phyloP scores from a whole-genome alignment of 2,329 filamentous ascomycete species.

The Botrytis deweyae region DNA sequence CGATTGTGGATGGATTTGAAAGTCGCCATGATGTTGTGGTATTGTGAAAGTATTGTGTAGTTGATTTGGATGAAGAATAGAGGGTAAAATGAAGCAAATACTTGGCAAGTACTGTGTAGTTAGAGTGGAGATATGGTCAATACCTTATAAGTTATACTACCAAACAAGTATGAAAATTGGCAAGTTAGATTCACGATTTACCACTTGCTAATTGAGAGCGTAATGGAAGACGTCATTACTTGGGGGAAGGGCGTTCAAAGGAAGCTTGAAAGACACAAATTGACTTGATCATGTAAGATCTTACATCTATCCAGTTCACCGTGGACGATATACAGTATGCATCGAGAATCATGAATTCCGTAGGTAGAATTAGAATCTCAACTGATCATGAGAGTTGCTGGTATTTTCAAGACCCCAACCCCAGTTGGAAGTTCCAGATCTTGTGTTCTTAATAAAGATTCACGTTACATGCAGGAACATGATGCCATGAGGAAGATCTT shows the following conservation, averaged over 20 bases:
- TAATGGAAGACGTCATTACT: neutral
- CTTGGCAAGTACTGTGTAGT: neutral
- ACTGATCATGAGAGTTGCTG: neutral
- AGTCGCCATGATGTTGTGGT: slow-evolving; percentile 3
- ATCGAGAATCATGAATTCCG: neutral
- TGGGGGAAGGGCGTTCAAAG: too few species aligned
- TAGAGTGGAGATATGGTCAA: neutral
- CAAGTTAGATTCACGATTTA: neutral
- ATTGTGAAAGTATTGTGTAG: neutral
- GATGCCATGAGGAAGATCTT: neutral
- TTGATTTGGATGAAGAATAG: neutral
- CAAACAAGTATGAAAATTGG: neutral
- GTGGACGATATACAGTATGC: too few species aligned
- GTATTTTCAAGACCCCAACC: neutral
- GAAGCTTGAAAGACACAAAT: neutral
- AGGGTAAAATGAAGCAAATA: neutral
- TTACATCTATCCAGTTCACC: neutral
- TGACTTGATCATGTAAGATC: neutral
- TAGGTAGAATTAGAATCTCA: neutral
- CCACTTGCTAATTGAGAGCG: neutral
- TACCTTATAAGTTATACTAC: neutral
- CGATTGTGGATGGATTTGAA: slow-evolving; percentile 9
- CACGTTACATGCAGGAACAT: neutral
- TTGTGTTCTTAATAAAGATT: neutral
- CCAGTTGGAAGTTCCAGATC: neutral